Evolutionary conservation across 371 early-diverging fungal genomes (phyloP).

Genomic region (Sporodiniella umbellata): DNA sequence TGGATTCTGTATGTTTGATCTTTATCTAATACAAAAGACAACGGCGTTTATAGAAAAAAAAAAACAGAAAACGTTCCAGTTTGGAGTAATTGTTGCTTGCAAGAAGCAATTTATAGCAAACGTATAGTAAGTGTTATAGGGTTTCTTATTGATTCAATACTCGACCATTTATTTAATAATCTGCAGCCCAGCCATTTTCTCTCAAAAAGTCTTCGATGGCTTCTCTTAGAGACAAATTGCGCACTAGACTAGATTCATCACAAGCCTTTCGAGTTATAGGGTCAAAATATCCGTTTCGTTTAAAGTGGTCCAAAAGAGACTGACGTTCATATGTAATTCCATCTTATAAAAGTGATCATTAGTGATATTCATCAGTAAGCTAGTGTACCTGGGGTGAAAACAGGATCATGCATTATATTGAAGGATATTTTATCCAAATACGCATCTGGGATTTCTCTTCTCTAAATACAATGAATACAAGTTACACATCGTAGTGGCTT

Average conservation of each 20-base stretch:
- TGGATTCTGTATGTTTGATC: no score
- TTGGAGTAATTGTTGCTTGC: no score
- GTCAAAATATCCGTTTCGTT: constrained; percentile 73
- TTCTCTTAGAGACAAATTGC: constrained; percentile 72
- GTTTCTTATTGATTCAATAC: no score
- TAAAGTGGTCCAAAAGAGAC: constrained; percentile 68
- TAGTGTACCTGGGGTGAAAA: constrained; percentile 41
- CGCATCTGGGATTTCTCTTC: constrained; percentile 47
- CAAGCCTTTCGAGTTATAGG: constrained; percentile 68
- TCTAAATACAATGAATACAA: constrained; percentile 8
- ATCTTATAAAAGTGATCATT: constrained; percentile 10
- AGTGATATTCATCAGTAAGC: no score
- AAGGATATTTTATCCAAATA: constrained; percentile 51
- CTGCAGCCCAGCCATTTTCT: constrained; percentile 65
- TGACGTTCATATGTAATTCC: constrained; percentile 71
- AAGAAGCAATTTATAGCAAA: no score
- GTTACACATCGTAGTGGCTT: background rate
- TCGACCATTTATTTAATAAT: no score
- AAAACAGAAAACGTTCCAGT: no score
- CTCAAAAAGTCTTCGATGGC: constrained; percentile 60
- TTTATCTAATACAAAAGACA: no score
- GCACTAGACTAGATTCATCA: constrained; percentile 60
- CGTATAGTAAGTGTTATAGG: no score
- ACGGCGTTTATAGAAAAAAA: no score
- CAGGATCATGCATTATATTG: constrained; percentile 51